Base-by-base conservation (phyloP, 352 stramenopile species). In the Phytophthora pistaciae region DNA sequence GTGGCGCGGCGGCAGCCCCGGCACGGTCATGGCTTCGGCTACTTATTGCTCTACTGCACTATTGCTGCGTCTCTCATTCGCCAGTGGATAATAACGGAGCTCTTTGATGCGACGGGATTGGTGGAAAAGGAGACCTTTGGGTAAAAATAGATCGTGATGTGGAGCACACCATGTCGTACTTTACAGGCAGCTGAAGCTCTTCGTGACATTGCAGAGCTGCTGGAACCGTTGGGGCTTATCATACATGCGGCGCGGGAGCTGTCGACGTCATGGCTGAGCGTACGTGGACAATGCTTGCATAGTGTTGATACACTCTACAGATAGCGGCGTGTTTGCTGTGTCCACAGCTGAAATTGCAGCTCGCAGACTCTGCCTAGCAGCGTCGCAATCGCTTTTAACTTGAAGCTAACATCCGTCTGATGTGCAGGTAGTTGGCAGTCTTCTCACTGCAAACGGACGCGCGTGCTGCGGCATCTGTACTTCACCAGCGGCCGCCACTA, bases 401-500 rank as follows among this genome's bases (percentile, higher is more conserved):
- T 54, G 46, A 9, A 25, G 46, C 18, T 23, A 18, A 13, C 44
- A 11, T 57, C 5, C 44, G 16, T 57, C 3, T 52, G 9, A n/a
- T 49, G 27, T 64, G 36, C 48, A 74, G 71, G 61, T 74, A 60
- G 38, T 74, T 63, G 74, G 71, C 63, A 68, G 50, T 46, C 57
- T 44, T 63, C 48, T 56, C 44, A 55, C 60, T 61, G 70, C 21
- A 74, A 66, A 27, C 59, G 44, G 54, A 78, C 72, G 56, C 75
- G 72, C 56, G 67, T 83, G 40, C 52, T 87, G 56, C 75, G 79
- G 44, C 74, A 90, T 62, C 60, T 83, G 23, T 85, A 81, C 73
- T 85, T 86, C 59, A 86, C 82, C n/a, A 90, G 82, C 55, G 82
- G 82, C 13, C 56, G 60, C 18, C 79, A 90, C 67, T 85, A 85